A percentile compares a stretch with the other conserved stretches of the same genome.
These are phyloP conservation scores for Xylariaceae sp. DNA, from an alignment of 2,329 filamentous ascomycete genomes.

Conservation along the genomic window DNA sequence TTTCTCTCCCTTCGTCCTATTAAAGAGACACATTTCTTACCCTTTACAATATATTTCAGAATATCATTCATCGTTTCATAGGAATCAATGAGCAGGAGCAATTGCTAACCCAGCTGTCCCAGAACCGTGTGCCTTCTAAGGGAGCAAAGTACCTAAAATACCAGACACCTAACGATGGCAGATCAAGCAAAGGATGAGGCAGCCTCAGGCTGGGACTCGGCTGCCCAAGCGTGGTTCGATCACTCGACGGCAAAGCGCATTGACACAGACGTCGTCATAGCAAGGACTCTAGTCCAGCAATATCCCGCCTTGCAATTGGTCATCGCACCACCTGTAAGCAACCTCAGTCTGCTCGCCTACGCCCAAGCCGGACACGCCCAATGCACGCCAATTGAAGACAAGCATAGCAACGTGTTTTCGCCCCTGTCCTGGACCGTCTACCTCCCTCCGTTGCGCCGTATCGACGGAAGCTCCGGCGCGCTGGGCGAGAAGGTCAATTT, in stretches of 20 bases:
- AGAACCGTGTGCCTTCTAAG: too few relatives aligned
- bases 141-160: too few relatives aligned
- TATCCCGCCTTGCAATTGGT: constrained; percentile 42
- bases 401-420: constrained; percentile 30
- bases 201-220: not conserved
- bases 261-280: constrained; percentile 42
- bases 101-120: too few relatives aligned
- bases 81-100: too few relatives aligned
- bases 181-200: too few relatives aligned
- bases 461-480: constrained; percentile 35
- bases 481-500: constrained; percentile 34
- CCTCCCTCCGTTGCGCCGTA: constrained; percentile 37
- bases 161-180: too few relatives aligned
- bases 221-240: constrained; percentile 31
- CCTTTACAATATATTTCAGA: too few relatives aligned
- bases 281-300: constrained; percentile 36
- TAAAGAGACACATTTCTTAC: too few relatives aligned
- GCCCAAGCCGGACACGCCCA: constrained; percentile 39
- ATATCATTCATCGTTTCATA: too few relatives aligned
- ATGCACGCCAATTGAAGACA: constrained; percentile 24
- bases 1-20: too few relatives aligned
- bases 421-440: constrained; percentile 39
- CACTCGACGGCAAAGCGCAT: constrained; percentile 39
- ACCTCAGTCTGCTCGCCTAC: constrained; percentile 39
- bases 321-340: constrained; percentile 31